These are phyloP conservation scores for Chaetomiaceae sp. DNA, from an alignment of 2,329 filamentous ascomycete genomes.

Conservation along the genomic window DNA sequence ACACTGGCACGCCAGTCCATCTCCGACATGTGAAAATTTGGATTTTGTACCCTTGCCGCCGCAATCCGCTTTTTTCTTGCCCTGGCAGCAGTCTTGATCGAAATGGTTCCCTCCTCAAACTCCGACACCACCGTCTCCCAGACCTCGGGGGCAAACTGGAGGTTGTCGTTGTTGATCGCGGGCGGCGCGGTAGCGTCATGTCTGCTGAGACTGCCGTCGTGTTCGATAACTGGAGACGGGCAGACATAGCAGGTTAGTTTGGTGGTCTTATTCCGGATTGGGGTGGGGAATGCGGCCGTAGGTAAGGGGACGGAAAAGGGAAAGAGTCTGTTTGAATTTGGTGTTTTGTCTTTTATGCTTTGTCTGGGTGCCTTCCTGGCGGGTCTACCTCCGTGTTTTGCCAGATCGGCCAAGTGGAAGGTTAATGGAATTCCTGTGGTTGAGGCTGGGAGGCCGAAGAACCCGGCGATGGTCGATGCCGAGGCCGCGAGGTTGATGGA, in stretches of 20 bases:
- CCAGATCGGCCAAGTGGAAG: conserved; percentile 31
- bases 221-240: conserved; percentile 31
- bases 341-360: neutral
- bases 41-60: conserved; percentile 27
- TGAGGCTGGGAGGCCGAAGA: conserved; percentile 25
- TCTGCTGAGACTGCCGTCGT: conserved; percentile 33
- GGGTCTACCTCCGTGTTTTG: conserved; percentile 27
- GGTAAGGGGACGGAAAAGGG: no score
- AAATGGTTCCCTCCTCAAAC: conserved; percentile 26
- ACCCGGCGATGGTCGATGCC: conserved; percentile 12
- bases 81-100: conserved; percentile 29
- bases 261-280: no score
- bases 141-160: conserved; percentile 29
- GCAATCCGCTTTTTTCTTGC: conserved; percentile 28
- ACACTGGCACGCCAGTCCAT: conserved; percentile 19
- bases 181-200: conserved; percentile 26
- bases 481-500: conserved; percentile 21
- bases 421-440: conserved; percentile 29
- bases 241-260: neutral
- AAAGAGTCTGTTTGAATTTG: no score
- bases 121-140: conserved; percentile 25
- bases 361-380: no score
- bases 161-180: conserved; percentile 31
- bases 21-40: conserved; percentile 24
- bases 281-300: no score